Conservation (phyloP, 495 filamentous ascomycete genomes). For the Penicillium egyptiacum region DNA sequence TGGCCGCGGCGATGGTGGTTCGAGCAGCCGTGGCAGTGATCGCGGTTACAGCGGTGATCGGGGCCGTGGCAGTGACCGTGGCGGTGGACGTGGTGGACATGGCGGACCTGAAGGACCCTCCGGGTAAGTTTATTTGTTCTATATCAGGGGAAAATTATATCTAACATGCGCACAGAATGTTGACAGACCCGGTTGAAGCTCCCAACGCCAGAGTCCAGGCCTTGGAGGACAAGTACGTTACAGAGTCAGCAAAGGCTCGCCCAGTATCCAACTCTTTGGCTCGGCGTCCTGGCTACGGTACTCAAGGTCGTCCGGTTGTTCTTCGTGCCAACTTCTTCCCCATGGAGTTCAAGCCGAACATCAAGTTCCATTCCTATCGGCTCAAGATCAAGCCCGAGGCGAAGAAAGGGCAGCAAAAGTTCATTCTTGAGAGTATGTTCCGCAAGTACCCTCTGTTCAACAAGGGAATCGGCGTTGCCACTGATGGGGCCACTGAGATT, state of each 20-base stretch:
- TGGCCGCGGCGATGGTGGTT: not conserved
- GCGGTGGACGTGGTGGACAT: constrained; percentile 11
- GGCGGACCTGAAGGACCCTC: not conserved
- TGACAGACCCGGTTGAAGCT: not conserved
- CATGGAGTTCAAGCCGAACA: constrained; percentile 17
- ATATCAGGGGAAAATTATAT: not conserved
- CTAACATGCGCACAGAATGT: constrained; percentile 2
- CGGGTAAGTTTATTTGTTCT: constrained; percentile 10
- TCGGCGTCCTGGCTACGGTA: constrained; percentile 46
- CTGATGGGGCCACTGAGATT: constrained; percentile 20
- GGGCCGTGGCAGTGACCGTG: constrained; percentile 3
- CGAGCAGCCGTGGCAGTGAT: not conserved
- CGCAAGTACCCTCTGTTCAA: not conserved
- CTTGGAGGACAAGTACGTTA: constrained; percentile 12
- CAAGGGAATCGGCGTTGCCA: not conserved
- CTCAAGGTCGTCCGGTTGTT: constrained; percentile 31
- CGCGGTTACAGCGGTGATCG: constrained; percentile 1
- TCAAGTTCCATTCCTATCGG: constrained; percentile 16
- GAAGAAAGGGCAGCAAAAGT: not conserved
- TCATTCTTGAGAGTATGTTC: not conserved
- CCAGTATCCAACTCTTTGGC: constrained; percentile 16
- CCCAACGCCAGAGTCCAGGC: not conserved
- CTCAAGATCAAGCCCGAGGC: constrained; percentile 11
- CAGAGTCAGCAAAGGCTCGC: not conserved
- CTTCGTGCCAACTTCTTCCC: constrained; percentile 51